Evolutionary conservation across 2,329 filamentous ascomycete genomes (phyloP).

Genomic region (Calonectria naviculata): DNA sequence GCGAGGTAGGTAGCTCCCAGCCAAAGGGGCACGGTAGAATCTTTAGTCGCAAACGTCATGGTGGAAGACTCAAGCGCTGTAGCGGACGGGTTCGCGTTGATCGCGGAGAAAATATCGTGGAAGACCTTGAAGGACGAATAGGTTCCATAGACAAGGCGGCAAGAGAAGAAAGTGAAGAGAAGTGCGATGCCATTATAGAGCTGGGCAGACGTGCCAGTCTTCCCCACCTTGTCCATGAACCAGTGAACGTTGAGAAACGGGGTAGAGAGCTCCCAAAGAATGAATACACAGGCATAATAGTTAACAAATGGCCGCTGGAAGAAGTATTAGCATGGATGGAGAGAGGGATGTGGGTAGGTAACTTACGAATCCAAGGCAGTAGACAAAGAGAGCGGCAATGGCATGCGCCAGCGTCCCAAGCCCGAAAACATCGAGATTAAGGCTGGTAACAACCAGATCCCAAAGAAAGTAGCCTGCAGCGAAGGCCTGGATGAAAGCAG

Average conservation of each 20-base stretch:
- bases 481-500: conserved; percentile 79
- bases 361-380: conserved; percentile 83
- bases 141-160: conserved; percentile 82
- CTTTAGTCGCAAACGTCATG: conserved; percentile 59
- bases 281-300: conserved; percentile 83
- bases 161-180: conserved; percentile 79
- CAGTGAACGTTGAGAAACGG: conserved; percentile 91
- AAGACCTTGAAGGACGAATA: conserved; percentile 78
- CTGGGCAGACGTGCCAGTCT: conserved; percentile 80
- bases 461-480: conserved; percentile 87
- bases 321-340: conserved; percentile 21
- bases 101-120: conserved; percentile 72
- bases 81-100: conserved; percentile 51
- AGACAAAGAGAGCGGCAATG: conserved; percentile 78
- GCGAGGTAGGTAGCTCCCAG: conserved; percentile 74
- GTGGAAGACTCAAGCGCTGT: conserved; percentile 31
- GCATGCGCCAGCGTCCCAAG: conserved; percentile 83
- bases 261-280: conserved; percentile 88
- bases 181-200: conserved; percentile 82
- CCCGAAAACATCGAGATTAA: conserved; percentile 78
- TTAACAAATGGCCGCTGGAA: conserved; percentile 83
- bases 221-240: conserved; percentile 89
- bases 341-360: not conserved
- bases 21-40: conserved; percentile 73
- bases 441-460: conserved; percentile 78